Evolutionary conservation across 768 basidiomycete genomes (phyloP), one percentile per base, ranked within the genome.

Genomic region (Clathrus columnatus): DNA sequence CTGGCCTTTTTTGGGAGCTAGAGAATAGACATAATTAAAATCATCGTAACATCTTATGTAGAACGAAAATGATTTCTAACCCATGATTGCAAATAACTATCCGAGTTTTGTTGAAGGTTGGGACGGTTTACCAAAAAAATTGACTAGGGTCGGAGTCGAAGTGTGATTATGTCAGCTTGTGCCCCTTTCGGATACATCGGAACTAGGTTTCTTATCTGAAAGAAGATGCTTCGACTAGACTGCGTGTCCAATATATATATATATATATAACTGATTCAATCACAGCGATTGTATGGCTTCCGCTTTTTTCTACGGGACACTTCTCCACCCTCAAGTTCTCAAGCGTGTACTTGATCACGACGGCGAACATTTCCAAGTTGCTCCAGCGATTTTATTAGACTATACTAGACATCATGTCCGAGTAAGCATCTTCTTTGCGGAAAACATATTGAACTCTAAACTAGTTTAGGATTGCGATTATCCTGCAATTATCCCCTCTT

Each of bases 1-100:
- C 73, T 95, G 84, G 63, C 81, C 81, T 78, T 90, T 89, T 74
- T 91, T 90, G 29, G 94, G 92, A 61, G 91, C 91, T 94, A 62
- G 26, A 50, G 18, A 44, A n/a, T 20, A 26, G 42, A 42, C 20
- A 51, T 16, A 21, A 48, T 49, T 16, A 47, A 24, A 10, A 54
- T 51, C 11, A 10, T 51, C 26, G n/a, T n/a, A n/a, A n/a, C n/a
- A n/a, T n/a, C 8, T 30, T 21, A 51, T 20, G 48, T 44, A 16
- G 28, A 7, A 1, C 20, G 53, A 46, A 28, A 27, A 27, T 29
- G 18, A 50, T 8, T 21, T 5, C 27, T 18, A 10, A 54, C 53
- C 53, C 53, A 54, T 54, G 53, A 26, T 48, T 45, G 44, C 32
- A 53, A 32, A 32, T 32, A 32, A 32, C 14, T 14, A n/a, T n/a